Conservation (phyloP, 2,329 filamentous ascomycete species). For the Diaporthe vaccinii region DNA sequence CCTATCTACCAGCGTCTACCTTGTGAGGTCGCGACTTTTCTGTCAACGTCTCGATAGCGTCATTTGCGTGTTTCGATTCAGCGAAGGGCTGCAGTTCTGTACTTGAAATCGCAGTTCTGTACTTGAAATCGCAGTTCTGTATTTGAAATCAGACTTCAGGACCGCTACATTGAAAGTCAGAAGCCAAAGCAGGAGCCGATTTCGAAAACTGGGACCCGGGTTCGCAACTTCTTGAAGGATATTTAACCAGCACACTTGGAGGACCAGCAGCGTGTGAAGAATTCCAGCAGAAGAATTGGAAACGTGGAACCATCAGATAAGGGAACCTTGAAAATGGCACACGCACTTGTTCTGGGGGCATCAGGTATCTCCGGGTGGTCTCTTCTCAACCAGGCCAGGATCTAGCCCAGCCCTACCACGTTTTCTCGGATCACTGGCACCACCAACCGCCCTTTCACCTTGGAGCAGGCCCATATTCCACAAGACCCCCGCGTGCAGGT, state of each 20-base stretch:
- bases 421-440: conserved; percentile 1
- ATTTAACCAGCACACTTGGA: background rate
- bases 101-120: too few relatives aligned
- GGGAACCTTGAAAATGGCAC: background rate
- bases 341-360: conserved; percentile 4
- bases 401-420: background rate
- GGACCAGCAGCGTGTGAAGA: background rate
- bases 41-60: background rate
- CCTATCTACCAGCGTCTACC: too few relatives aligned
- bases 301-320: background rate
- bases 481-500: background rate
- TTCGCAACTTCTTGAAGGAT: background rate
- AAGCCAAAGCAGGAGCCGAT: background rate
- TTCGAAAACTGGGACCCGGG: background rate
- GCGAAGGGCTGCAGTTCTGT: too few relatives aligned
- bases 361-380: conserved; percentile 6
- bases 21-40: too few relatives aligned
- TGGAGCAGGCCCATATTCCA: conserved; percentile 5
- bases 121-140: too few relatives aligned
- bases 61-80: background rate
- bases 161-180: background rate
- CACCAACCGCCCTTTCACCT: background rate
- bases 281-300: background rate
- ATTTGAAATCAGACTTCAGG: too few relatives aligned
- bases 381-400: background rate